phyloP scores from a whole-genome alignment of 2,329 filamentous ascomycete species.

The Aspergillus quadrilineatus region DNA sequence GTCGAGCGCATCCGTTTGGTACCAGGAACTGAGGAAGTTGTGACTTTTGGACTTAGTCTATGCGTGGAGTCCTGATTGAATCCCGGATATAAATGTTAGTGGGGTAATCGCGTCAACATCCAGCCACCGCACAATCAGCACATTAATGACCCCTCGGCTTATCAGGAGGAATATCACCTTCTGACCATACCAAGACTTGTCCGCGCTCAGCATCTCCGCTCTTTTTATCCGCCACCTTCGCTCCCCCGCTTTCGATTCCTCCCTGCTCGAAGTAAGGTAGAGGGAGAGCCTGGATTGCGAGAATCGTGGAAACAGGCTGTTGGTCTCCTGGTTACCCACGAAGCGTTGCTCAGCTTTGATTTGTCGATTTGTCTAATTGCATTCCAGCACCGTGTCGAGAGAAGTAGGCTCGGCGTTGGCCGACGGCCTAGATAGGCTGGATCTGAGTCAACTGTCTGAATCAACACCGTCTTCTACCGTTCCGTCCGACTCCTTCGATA shows the following conservation, averaged over 20 bases:
- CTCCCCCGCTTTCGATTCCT: not conserved
- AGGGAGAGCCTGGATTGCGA: constrained; percentile 4
- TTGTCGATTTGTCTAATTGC: constrained; percentile 12
- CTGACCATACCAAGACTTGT: constrained; percentile 6
- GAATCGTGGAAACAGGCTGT: constrained; percentile 8
- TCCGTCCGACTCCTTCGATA: constrained; percentile 41
- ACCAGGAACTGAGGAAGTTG: constrained; percentile 3
- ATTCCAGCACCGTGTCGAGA: constrained; percentile 48
- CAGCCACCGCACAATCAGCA: constrained; percentile 37
- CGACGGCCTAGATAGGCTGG: constrained; percentile 50
- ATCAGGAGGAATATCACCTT: constrained; percentile 20
- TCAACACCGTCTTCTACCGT: constrained; percentile 41
- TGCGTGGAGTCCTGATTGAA: not conserved
- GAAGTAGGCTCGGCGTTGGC: constrained; percentile 46
- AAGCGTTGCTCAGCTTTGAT: not conserved
- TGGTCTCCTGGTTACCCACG: constrained; percentile 3
- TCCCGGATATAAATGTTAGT: constrained; percentile 18
- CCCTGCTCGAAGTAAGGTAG: not conserved
- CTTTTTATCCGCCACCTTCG: not conserved
- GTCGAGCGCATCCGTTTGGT: not conserved
- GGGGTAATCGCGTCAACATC: constrained; percentile 25
- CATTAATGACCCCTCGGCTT: constrained; percentile 33
- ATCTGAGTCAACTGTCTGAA: constrained; percentile 47
- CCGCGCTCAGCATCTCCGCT: not conserved
- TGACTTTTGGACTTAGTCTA: not conserved